phyloP scores from a whole-genome alignment of 129 eudicot species.

The Silybum marianum region DNA sequence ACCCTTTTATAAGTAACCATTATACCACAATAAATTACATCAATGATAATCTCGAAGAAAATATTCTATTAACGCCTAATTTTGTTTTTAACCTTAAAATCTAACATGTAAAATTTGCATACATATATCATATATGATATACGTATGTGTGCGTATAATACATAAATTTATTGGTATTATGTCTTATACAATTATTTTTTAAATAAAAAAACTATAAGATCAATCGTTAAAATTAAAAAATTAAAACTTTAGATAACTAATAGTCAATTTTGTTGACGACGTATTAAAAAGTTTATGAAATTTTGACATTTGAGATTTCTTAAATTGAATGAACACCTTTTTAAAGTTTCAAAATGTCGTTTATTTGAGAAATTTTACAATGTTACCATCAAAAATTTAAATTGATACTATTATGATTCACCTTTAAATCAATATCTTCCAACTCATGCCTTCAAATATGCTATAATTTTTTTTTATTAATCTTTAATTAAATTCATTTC shows the following conservation, averaged over 20 bases:
- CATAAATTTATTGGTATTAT: no score
- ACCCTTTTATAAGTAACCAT: no score
- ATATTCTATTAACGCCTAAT: background rate
- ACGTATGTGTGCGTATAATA: background rate
- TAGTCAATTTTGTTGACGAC: background rate
- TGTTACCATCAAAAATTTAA: background rate
- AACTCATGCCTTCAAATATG: background rate
- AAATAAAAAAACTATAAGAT: background rate
- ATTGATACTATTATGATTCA: background rate
- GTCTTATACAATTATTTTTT: background rate
- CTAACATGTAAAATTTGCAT: background rate
- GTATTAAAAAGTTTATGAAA: background rate
- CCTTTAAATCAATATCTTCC: background rate
- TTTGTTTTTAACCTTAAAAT: background rate
- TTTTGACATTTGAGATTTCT: background rate
- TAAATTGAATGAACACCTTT: background rate
- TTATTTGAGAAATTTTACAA: background rate
- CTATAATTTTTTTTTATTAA: background rate
- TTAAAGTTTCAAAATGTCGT: background rate
- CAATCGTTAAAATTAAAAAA: background rate
- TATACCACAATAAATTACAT: no score
- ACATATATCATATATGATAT: background rate
- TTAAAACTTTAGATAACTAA: background rate
- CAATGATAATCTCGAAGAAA: no score
- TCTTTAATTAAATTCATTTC: background rate